A percentile compares a stretch with the other conserved stretches of the same genome.
Conservation (phyloP, 2,329 filamentous ascomycete species). For the Fusarium cicatricum region DNA sequence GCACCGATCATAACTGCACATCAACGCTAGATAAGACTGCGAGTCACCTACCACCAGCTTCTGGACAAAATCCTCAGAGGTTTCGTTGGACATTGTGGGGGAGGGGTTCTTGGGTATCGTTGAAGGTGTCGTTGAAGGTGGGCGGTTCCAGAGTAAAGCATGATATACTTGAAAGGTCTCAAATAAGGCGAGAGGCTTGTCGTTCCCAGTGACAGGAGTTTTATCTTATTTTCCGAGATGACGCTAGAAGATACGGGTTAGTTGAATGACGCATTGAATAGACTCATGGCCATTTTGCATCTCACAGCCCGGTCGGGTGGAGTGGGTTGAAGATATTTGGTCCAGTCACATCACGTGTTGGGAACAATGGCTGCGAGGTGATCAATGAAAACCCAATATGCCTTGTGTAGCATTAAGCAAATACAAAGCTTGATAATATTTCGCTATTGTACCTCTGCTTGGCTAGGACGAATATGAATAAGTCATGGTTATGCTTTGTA, state of each 20-base stretch:
- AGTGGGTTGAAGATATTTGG: conserved; percentile 15
- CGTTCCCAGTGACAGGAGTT: not conserved
- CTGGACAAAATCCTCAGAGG: conserved; percentile 37
- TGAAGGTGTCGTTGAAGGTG: conserved; percentile 19
- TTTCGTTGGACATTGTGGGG: conserved; percentile 36
- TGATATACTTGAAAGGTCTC: conserved; percentile 21
- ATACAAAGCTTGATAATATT: no score
- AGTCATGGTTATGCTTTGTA: no score
- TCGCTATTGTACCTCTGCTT: no score
- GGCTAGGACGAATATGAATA: no score
- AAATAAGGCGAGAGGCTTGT: not conserved
- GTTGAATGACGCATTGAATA: conserved; percentile 29
- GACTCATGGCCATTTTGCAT: conserved; percentile 27
- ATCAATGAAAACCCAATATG: not conserved
- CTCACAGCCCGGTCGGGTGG: conserved; percentile 12
- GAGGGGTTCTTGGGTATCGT: conserved; percentile 18
- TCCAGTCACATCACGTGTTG: conserved; percentile 23
- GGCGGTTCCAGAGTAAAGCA: conserved; percentile 29
- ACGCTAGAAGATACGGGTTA: conserved; percentile 8
- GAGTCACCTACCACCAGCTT: conserved; percentile 43
- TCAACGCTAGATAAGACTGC: not conserved
- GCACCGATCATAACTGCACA: not conserved
- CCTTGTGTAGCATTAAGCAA: not conserved
- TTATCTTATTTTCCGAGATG: conserved; percentile 4
- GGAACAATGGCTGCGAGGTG: not conserved